These are phyloP conservation scores for Arthrinium phaeospermum DNA, from an alignment of 2,329 filamentous ascomycete species.

Conservation along the genomic window DNA sequence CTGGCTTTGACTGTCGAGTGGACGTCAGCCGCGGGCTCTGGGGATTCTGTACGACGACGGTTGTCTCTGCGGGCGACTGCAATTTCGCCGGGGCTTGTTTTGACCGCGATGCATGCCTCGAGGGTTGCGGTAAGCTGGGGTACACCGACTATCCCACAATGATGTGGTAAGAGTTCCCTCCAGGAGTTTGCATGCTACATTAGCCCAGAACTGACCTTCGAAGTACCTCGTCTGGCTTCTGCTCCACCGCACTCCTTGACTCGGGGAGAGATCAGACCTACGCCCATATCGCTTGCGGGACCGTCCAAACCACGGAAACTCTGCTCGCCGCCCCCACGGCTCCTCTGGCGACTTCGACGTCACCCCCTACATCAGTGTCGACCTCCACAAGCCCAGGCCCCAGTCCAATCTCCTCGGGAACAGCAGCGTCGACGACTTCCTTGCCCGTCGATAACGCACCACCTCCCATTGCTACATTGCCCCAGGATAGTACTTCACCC, in stretches of 20 bases:
- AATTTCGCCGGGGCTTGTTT: constrained; percentile 44
- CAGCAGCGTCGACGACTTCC: background rate
- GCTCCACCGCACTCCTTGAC: constrained; percentile 16
- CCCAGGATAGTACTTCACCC: background rate
- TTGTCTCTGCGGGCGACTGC: constrained; percentile 44
- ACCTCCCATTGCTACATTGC: background rate
- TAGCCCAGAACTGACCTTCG: background rate
- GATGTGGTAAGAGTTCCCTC: constrained; percentile 39
- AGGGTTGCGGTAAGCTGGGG: constrained; percentile 39
- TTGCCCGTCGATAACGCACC: background rate
- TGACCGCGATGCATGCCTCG: constrained; percentile 39
- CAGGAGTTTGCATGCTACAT: no score
- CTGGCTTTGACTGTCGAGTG: constrained; percentile 44
- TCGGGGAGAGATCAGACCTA: constrained; percentile 15
- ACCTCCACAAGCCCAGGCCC: background rate
- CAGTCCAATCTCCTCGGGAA: background rate
- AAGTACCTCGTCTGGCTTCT: background rate
- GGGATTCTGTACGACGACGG: constrained; percentile 46
- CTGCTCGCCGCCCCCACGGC: constrained; percentile 5
- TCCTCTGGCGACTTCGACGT: background rate
- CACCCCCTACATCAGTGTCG: background rate
- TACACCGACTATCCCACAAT: constrained; percentile 38
- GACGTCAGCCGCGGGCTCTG: constrained; percentile 42
- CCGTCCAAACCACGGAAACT: background rate
- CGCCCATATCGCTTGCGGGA: constrained; percentile 8